Base-by-base conservation (phyloP, 1,284 basidiomycete species). In the Ceratobasidium theobromae region DNA sequence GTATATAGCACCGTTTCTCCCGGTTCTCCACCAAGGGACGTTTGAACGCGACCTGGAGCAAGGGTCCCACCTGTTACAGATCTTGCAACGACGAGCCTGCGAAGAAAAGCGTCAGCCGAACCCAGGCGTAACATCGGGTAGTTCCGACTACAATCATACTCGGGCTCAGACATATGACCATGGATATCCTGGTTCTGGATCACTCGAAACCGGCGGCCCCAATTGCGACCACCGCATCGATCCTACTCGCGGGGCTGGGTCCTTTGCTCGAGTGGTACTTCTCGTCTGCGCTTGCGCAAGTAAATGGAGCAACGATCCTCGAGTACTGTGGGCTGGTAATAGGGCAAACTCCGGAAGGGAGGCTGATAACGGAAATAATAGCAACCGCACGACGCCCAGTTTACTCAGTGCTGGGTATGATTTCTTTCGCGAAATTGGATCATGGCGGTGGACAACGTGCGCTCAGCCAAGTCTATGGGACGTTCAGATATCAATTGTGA, bases 261-360 rank as follows among this genome's bases (percentile, higher is more conserved):
- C 45, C 1, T 86, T 84, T 71, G 80, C 79, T 8, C 78, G 77
- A 53, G 76, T 83, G 1, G 81, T 81, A 69, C 72, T 84, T 65
- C 74, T 78, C 64, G 72, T 84, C 1, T 82, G 83, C 68, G 83
- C 83, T 21, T 75, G 82, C 57, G 84, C 79, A 0, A 77, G 80
- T 23, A 75, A 82, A 41, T 82, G 78, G 71, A 75, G 79, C 53
- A 74, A 79, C 58, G 83, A 85, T 69, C 75, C 76, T 0, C 72
- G 81, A 12, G 81, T 83, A 1, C 77, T 80, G n/a, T n/a, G n/a
- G n/a, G n/a, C n/a, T n/a, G n/a, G n/a, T n/a, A n/a, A n/a, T n/a
- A n/a, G n/a, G n/a, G n/a, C n/a, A n/a, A n/a, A n/a, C n/a, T n/a
- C n/a, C n/a, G n/a, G n/a, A n/a, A n/a, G n/a, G n/a, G n/a, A n/a